Evolutionary conservation across 345 rosid species (phyloP), one percentile per base, ranked within the genome.

Genomic region (Salix viminalis): DNA sequence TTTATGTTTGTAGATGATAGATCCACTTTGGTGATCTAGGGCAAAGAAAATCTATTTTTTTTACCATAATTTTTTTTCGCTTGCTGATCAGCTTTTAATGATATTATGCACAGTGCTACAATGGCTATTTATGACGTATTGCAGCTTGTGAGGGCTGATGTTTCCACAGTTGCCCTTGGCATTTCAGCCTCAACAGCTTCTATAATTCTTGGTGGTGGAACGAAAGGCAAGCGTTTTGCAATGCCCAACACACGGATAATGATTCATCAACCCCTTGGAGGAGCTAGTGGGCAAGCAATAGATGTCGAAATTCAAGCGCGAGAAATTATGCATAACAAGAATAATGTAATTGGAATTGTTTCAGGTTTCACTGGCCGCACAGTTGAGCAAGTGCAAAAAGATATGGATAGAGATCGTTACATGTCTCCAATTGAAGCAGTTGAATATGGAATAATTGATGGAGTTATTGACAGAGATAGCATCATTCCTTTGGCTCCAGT

Each of bases 251-350:
- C 99, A 0, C 87, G 98, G 76, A 88, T 96, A 76, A 96, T 96
- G 99, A 87, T 96, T 67, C 97, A 93, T 82, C 99, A 92, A 62
- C 99, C 99, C 0, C 88, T 89, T 66, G 98, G 99, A 77, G 98
- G 96, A 60, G 95, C 93, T 42, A 91, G 97, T 54, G 99, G 99
- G 73, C 92, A 91, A 80, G 96, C 91, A 52, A 84, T 85, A 24
- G 92, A 91, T 75, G 99, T 92, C 30, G 98, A 91, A 87, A 88
- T 91, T 52, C 97, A 93, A 83, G 97, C 98, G 21, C 83, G 77
- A 65, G 99, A 96, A 85, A 87, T 96, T n/a, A 87, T 91, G 97
- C 91, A 89, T 71, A 92, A 88, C 88, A 96, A 96, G 86, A 81
- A 88, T 64, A 91, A 89, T 68, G 79, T 93, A 48, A 82, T 89